Evolutionary conservation across 148 eudicot species (phyloP), one percentile per base, ranked within the genome.

Genomic region (Nepenthes mirabilis): DNA sequence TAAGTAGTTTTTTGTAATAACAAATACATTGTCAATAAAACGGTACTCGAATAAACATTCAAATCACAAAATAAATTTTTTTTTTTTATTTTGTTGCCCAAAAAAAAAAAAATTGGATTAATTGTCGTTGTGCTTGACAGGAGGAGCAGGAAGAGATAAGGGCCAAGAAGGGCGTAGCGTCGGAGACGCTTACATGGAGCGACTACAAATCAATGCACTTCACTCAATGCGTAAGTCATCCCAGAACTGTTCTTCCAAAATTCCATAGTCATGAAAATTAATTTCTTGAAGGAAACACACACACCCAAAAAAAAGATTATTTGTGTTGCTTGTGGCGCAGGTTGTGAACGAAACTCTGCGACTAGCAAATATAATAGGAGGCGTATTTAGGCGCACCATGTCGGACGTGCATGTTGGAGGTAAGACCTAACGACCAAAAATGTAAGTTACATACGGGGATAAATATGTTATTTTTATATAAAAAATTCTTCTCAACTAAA

Each of bases 191-290:
- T 50, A 64, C 71, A 47, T 93, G 96, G 99, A 80, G 70, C 23
- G 99, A 93, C 68, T 89, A 80, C 79, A 93, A 89, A 71, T 82
- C 99, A 32, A 93, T 93, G 99, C 76, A 85, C 8, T 93, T 93
- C 83, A 93, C 99, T 56, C 95, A 86, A 74, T 93, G 99, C 66
- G 99, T 93, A 84, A 82, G 99, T 73, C 45, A 2, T 9, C 49
- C 11, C 2, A 23, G 43, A 6, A 45, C 2, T 60, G 9, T 11
- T 60, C 53, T 59, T 37, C 32, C 23, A 45, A 45, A 45, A 45
- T 45, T 45, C 23, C 23, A 23, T 23, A 23, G 0, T 0, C 0
- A 23, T 23, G 23, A 23, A 23, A n/a, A n/a, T n/a, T n/a, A n/a
- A n/a, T n/a, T n/a, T n/a, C n/a, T n/a, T n/a, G n/a, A n/a, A n/a